Conservation (phyloP, 306 rosid genomes). For the Malus orientalis region DNA sequence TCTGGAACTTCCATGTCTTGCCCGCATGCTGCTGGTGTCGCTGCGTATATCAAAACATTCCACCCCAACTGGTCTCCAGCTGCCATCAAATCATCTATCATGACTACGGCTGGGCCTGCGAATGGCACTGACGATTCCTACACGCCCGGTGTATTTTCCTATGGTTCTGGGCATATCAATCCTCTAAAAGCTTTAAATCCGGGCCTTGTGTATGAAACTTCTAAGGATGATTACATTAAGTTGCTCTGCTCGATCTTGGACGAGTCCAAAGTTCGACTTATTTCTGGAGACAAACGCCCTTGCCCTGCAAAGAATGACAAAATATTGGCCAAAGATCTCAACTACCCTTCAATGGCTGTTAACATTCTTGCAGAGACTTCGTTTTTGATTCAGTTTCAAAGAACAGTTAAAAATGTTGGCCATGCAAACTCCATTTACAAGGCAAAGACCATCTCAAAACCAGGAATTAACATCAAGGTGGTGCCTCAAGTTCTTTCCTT, state of each 20-base stretch:
- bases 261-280: neutral
- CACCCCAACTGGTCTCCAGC: conserved; percentile 73
- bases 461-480: neutral
- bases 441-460: neutral
- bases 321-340: neutral
- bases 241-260: conserved; percentile 10
- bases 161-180: conserved; percentile 21
- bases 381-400: neutral
- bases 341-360: conserved; percentile 14
- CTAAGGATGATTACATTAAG: conserved; percentile 6
- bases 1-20: conserved; percentile 94
- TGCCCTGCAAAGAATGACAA: neutral
- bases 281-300: conserved; percentile 1
- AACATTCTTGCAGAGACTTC: neutral
- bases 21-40: conserved; percentile 77
- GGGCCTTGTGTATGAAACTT: conserved; percentile 18
- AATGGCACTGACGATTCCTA: neutral
- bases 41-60: conserved; percentile 79
- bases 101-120: conserved; percentile 51
- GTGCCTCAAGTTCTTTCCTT: neutral
- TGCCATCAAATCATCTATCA: conserved; percentile 18
- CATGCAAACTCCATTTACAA: conserved; percentile 18
- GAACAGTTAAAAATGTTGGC: conserved; percentile 28
- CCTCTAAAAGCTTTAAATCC: conserved; percentile 11
- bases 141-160: conserved; percentile 6